Base-by-base conservation (phyloP, 345 rosid genomes). In the Linum tenue region DNA sequence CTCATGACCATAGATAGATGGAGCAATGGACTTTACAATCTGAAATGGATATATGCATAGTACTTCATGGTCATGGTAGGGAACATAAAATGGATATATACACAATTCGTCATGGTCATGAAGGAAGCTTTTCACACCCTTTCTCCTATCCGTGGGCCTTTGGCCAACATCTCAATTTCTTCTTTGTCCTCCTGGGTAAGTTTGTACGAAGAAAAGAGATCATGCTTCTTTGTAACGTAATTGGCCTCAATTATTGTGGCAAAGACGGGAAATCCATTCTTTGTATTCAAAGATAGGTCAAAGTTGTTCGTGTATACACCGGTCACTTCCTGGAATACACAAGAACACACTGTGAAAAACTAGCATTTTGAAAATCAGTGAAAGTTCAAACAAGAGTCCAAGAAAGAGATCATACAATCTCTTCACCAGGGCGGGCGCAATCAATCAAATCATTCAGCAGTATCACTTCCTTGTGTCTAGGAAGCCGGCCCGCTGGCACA, bases 341-440 rank as follows among this genome's bases (percentile, higher is more conserved):
- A 36, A 39, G 39, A 71, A 40, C 64, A 61, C 5, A 65, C 8
- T 48, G 55, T 37, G 56, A 41, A 36, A 22, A 22, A 22, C 2
- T 48, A 64, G 63, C 36, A 60, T 55, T 37, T 39, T 2, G 50
- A 14, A 36, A 37, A 59, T 66, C 10, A 59, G 5, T 59, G 56
- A 22, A 22, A 22, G 31, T 22, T 36, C 44, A 22, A 67, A 56
- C 57, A 59, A 44, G 43, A 37, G 60, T n/a, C 8, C 70, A 66
- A 69, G 31, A 22, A 22, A 38, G 76, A 64, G 67, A 71, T 50
- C 41, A 5, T 80, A 94, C 99, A 76, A 94, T 87, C 80, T 91
- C 97, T 80, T 94, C 99, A 56, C 97, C 99, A 17, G 97, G 96
- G 67, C 90, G 90, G 51, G 99, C 99, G 61, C 99, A 94, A 71